phyloP scores from a whole-genome alignment of 768 basidiomycete genomes.

The Suillus subluteus region DNA sequence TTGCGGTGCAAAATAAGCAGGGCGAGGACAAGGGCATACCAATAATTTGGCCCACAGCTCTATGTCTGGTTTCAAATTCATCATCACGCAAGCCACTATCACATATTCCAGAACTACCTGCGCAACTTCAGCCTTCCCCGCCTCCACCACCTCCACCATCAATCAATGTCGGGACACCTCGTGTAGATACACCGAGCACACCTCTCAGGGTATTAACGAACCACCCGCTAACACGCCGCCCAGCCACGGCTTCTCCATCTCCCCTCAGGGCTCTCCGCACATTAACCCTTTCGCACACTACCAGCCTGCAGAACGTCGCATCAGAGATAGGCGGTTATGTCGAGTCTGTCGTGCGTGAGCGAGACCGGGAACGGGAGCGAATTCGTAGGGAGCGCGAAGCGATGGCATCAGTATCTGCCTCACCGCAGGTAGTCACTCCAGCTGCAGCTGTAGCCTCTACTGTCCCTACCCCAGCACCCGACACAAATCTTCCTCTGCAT shows the following conservation, averaged over 20 bases:
- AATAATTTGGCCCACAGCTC: conserved; percentile 70
- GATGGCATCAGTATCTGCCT: conserved; percentile 32
- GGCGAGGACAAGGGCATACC: conserved; percentile 80
- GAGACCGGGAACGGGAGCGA: conserved; percentile 78
- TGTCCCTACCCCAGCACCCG: conserved; percentile 19
- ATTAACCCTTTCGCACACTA: conserved; percentile 54
- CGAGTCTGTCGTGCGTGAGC: conserved; percentile 73
- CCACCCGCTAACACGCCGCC: conserved; percentile 39
- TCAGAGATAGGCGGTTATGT: conserved; percentile 70
- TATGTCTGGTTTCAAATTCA: conserved; percentile 54
- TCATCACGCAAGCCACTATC: conserved; percentile 47
- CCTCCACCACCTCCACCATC: conserved; percentile 44
- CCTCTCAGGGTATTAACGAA: conserved; percentile 17
- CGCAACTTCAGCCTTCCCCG: conserved; percentile 61
- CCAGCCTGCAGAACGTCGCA: conserved; percentile 56
- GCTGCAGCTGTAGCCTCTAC: conserved; percentile 11
- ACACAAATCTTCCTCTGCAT: conserved; percentile 11
- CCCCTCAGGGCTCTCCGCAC: conserved; percentile 47
- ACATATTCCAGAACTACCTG: conserved; percentile 65
- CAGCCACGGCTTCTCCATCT: conserved; percentile 38
- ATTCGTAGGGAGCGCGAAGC: conserved; percentile 68
- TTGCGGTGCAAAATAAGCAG: conserved; percentile 75
- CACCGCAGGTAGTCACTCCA: conserved; percentile 25
- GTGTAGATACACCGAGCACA: conserved; percentile 17
- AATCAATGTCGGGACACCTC: conserved; percentile 23